These are phyloP conservation scores for Tetraselmis chui DNA, from an alignment of 139 green algal genomes.

Conservation along the genomic window DNA sequence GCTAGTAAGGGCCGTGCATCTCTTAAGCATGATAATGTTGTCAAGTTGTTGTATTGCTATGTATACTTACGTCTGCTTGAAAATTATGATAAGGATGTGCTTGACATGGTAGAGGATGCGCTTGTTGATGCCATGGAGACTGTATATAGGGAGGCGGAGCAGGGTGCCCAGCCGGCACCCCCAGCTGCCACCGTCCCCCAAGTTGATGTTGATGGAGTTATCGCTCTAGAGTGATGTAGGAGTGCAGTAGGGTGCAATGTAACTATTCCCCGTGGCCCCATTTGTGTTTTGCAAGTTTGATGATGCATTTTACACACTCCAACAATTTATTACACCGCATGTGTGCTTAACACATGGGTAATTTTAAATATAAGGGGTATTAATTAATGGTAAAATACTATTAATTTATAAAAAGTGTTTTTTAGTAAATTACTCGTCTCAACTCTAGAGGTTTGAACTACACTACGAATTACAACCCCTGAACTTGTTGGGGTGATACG, in stretches of 20 bases:
- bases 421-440: background rate
- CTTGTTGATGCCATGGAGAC: background rate
- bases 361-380: background rate
- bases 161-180: background rate
- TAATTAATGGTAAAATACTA: background rate
- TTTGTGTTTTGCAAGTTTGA: background rate
- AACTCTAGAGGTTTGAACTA: no score
- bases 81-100: slow-evolving; percentile 1
- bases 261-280: background rate
- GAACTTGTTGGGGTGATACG: no score
- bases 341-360: background rate
- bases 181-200: background rate
- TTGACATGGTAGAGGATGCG: background rate
- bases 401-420: slow-evolving; percentile 1
- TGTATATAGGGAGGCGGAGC: background rate
- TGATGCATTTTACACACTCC: background rate
- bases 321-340: background rate
- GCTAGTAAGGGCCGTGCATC: background rate
- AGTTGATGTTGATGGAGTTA: background rate
- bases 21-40: background rate
- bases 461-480: no score
- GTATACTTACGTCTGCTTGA: background rate
- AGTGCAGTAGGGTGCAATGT: background rate
- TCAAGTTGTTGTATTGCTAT: slow-evolving; percentile 1
- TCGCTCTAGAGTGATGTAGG: background rate